These are phyloP conservation scores for Candida dubliniensis DNA, from an alignment of 1,139 yeast genomes.

Conservation along the genomic window DNA sequence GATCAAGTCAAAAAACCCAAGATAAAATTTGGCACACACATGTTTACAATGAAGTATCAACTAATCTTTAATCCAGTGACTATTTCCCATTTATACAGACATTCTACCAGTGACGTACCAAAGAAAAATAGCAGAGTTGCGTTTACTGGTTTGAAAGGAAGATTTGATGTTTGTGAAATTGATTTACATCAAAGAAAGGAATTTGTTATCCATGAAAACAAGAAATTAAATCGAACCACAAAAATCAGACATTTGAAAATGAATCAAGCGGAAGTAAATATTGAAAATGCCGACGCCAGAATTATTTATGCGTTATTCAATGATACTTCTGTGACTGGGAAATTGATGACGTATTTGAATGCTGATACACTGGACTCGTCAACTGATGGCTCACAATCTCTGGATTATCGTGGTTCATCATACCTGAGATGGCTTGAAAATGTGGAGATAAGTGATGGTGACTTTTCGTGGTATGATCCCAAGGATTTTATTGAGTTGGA, in stretches of 20 bases:
- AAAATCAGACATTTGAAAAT: slow-evolving; percentile 62
- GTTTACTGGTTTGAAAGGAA: slow-evolving; percentile 79
- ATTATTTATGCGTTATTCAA: slow-evolving; percentile 66
- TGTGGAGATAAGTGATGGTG: slow-evolving; percentile 43
- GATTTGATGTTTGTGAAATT: slow-evolving; percentile 61
- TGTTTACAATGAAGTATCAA: slow-evolving; percentile 79
- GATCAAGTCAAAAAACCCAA: slow-evolving; percentile 32
- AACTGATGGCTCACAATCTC: slow-evolving; percentile 8
- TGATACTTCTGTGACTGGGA: slow-evolving; percentile 51
- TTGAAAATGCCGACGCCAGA: slow-evolving; percentile 70
- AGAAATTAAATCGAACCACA: slow-evolving; percentile 56
- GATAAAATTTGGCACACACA: slow-evolving; percentile 71
- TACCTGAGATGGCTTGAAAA: slow-evolving; percentile 23
- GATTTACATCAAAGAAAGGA: slow-evolving; percentile 87
- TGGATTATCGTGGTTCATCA: slow-evolving; percentile 8
- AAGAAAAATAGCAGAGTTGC: slow-evolving; percentile 50
- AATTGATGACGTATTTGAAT: slow-evolving; percentile 46
- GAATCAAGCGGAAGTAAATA: slow-evolving; percentile 75
- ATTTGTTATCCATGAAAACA: slow-evolving; percentile 56
- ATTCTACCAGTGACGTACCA: slow-evolving; percentile 34
- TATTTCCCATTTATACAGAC: slow-evolving; percentile 69
- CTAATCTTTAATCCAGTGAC: slow-evolving; percentile 72
- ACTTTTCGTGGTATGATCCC: slow-evolving; percentile 72
- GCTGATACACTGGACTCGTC: slow-evolving; percentile 17
- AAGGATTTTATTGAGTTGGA: slow-evolving; percentile 81